Evolutionary conservation across 208 protist genomes (phyloP), one percentile per base, ranked within the genome.

Genomic region (Acanthamoeba sp.): DNA sequence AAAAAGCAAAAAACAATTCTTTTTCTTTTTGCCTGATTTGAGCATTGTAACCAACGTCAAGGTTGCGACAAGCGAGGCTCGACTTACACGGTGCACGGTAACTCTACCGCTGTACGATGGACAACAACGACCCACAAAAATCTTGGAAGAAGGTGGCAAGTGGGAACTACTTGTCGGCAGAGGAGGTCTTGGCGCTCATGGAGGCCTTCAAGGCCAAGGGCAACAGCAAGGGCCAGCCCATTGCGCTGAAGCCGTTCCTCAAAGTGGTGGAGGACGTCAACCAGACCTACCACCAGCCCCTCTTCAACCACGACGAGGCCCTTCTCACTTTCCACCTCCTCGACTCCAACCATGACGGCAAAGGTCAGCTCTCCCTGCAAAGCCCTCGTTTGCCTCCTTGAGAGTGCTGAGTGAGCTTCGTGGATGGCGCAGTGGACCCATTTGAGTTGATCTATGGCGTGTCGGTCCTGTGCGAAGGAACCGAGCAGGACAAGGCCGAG

Each of bases 401-500:
- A n/a, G 52, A n/a, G n/a, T n/a, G n/a, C n/a, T 59, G 36, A 80
- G 24, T 80, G 16, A 16, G 36, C 16, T 80, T 80, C 10, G 24
- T 29, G 10, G 24, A 52, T 85, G 22, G 24, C 32, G 20, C 57
- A 91, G 85, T 91, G 22, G 85, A 91, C 42, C 85, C 85, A 2
- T 91, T 91, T 40, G 85, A 91, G 55, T 71, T 91, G 85, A 91
- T 91, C n/a, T 91, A 71, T 24, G 85, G 85, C 22, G 85, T 91
- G 52, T 91, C 85, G 52, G 85, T 91, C 32, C 85, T 91, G 34
- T 91, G 85, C 20, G 85, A 91, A 34, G 85, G 85, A 0, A 71
- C 34, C 4, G 85, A 91, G 40, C 57, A 76, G 55, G 85, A 91
- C 36, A 91, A 91, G 52, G 85, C 85, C 34, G 85, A 91, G 36